Base-by-base conservation (phyloP, 192 early-diverging fungal genomes). In the Coemansia sp. region DNA sequence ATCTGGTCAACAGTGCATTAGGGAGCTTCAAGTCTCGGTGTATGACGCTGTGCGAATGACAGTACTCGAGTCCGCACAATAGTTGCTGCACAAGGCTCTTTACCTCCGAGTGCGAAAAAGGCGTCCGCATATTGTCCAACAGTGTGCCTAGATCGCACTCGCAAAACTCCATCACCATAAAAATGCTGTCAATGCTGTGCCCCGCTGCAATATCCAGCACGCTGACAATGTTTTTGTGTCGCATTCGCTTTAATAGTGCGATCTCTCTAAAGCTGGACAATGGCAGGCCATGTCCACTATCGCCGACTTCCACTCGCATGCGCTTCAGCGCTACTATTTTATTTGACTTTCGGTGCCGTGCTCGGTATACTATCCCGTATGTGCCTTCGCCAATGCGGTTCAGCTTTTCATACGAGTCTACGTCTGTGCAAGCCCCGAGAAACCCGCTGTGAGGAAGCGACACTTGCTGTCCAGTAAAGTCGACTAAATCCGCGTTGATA, bases 141-240 rank as follows among this genome's bases (percentile, higher is more conserved):
- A 76, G 46, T 6, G 80, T 67, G 11, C 70, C 75, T 0, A 72
- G 62, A 49, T 70, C 93, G 82, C 62, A 68, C 20, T 92, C 91
- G 76, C 95, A 97, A 66, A 90, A 93, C 72, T 95, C 94, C 94
- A 97, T 95, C 27, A 93, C 92, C 85, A 96, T 89, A 73, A 94
- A 96, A 29, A 95, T 91, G 57, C 88, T 87, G 62, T 94, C 91
- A 42, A 89, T 68, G 63, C 87, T 87, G 51, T 87, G 67, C 2
- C 92, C 93, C 1, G 89, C 92, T 10, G 88, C 91, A 8, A 95
- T 90, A 29, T 94, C 91, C 16, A 80, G 66, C 6, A 94, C 88
- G 52, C 78, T 78, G 18, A 95, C 90, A 59, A 95, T 86, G 76
- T 94, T 95, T 54, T 68, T 82, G 73, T 95, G 93, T n/a, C 72